A percentile compares a stretch with the other conserved stretches of the same genome.
Evolutionary conservation across 2,329 filamentous ascomycete species (phyloP).

Genomic region (Penicillium sp.): DNA sequence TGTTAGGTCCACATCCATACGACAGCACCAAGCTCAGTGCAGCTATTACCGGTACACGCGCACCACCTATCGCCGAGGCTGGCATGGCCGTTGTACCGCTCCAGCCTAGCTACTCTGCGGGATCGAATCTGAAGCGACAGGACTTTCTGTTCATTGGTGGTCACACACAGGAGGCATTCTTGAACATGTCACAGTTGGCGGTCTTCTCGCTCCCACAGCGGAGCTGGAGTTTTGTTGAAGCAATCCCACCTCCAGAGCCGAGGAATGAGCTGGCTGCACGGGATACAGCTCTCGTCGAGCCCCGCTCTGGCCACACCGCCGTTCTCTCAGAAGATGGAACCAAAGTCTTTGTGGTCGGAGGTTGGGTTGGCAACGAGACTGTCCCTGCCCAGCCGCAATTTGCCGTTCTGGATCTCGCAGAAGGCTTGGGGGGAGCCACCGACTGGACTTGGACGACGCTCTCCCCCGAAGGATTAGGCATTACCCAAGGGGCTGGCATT

Average conservation of each 20-base stretch:
- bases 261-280: slow-evolving; percentile 57
- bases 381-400: slow-evolving; percentile 79
- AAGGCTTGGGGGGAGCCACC: slow-evolving; percentile 59
- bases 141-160: slow-evolving; percentile 80
- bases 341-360: slow-evolving; percentile 75
- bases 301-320: slow-evolving; percentile 83
- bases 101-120: slow-evolving; percentile 65
- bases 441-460: slow-evolving; percentile 47
- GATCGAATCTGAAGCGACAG: slow-evolving; percentile 63
- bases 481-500: slow-evolving; percentile 47
- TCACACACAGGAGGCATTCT: slow-evolving; percentile 76
- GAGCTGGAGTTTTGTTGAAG: slow-evolving; percentile 75
- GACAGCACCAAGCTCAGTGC: slow-evolving; percentile 30
- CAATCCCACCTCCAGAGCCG: slow-evolving; percentile 48
- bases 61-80: slow-evolving; percentile 73
- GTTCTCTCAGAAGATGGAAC: slow-evolving; percentile 74
- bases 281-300: slow-evolving; percentile 59
- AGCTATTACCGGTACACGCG: slow-evolving; percentile 51
- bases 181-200: slow-evolving; percentile 90
- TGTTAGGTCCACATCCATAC: slow-evolving; percentile 47
- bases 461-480: slow-evolving; percentile 37
- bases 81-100: slow-evolving; percentile 80
- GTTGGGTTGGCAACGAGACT: slow-evolving; percentile 81
- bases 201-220: slow-evolving; percentile 83
- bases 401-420: slow-evolving; percentile 69